Conservation (phyloP, 306 rosid genomes). For the Quercus alba region DNA sequence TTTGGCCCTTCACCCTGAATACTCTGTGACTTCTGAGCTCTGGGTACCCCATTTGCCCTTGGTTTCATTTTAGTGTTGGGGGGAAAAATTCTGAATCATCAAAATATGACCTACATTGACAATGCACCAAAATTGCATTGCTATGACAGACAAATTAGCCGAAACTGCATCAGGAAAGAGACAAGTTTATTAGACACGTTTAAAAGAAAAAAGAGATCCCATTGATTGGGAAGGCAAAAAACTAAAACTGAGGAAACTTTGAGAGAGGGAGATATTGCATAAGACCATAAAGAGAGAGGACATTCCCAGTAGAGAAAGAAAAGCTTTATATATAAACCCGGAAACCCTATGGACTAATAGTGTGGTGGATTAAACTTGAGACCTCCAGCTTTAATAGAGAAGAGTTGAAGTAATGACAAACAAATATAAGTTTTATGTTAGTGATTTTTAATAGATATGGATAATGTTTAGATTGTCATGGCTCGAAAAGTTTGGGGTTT, state of each 20-base stretch:
- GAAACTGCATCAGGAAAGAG: neutral
- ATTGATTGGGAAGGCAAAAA: neutral
- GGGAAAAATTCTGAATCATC: conserved; percentile 34
- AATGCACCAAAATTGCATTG: conserved; percentile 12
- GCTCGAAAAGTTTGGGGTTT: too few species aligned
- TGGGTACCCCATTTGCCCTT: conserved; percentile 46
- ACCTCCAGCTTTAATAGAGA: too few species aligned
- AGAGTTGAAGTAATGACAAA: too few species aligned
- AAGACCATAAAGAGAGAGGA: too few species aligned
- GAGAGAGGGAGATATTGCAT: too few species aligned
- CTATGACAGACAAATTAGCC: neutral
- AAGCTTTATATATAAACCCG: too few species aligned
- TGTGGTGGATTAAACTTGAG: too few species aligned
- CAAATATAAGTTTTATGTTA: too few species aligned
- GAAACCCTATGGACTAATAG: too few species aligned
- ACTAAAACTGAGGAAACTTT: neutral
- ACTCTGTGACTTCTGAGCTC: conserved; percentile 51
- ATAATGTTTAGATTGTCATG: too few species aligned
- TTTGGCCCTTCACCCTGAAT: conserved; percentile 59
- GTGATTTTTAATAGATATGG: too few species aligned
- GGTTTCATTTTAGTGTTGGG: conserved; percentile 58
- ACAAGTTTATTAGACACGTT: neutral
- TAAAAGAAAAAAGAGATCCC: neutral
- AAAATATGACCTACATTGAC: conserved; percentile 39
- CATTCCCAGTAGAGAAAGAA: too few species aligned